Evolutionary conservation across 192 early-diverging fungal species (phyloP), one percentile per base, ranked within the genome.

Genomic region (Linderina pennispora): DNA sequence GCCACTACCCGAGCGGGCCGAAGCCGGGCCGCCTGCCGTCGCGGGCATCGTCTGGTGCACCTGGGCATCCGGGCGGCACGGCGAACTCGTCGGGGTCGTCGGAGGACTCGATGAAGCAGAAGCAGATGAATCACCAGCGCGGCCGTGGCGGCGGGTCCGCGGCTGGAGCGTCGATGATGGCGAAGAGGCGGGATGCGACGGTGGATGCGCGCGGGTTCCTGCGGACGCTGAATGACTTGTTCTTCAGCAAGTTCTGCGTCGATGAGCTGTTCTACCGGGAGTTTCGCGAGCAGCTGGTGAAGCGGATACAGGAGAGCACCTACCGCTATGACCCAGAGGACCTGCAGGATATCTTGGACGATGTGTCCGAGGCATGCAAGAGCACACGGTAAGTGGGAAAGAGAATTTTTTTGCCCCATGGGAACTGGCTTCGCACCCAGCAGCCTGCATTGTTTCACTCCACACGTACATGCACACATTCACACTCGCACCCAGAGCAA

Each of bases 241-340:
- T 75, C 43, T 75, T 75, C 44, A 54, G 57, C 23, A 69, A 69
- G 40, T 75, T 69, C 36, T 68, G 65, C 35, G 61, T 68, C 8
- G 73, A 75, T 18, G 73, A 75, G 53, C 56, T 75, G 22, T 64
- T 69, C 39, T 69, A 55, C 48, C 48, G 62, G 40, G 65, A 65
- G 43, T 58, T 64, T 31, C 65, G 65, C 43, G 61, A 75, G 45
- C 65, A 60, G 50, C 49, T 75, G 35, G 56, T 69, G 36, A 53
- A 40, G 43, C 65, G 73, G 34, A 55, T 75, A 16, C 73, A 68
- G 42, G 50, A 66, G 40, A 62, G 65, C 55, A 62, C 73, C 26
- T 58, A 56, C 41, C 50, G 48, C 31, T 61, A 62, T 22, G 58
- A 56, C n/a, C 58, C 61, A 10, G 54, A 36, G 17, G 58, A 69